Percentiles rank a stretch among this genome's conserved stretches.
Conservation (phyloP, 306 rosid genomes). For the Rosa persica region DNA sequence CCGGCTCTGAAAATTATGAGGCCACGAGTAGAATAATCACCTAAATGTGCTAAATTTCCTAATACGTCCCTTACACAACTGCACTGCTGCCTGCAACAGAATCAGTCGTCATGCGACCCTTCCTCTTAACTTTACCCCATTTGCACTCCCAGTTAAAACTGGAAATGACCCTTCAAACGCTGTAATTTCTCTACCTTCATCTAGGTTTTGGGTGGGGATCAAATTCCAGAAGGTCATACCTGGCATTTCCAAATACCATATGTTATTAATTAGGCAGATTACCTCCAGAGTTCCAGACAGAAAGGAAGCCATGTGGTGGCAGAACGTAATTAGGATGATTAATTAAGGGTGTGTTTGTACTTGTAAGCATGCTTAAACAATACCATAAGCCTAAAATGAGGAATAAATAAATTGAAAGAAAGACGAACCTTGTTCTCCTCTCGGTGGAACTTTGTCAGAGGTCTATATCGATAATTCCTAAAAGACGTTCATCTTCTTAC, state of each 20-base stretch:
- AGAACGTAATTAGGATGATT: background rate
- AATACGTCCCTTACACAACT: background rate
- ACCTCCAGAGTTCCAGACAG: background rate
- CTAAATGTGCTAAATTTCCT: background rate
- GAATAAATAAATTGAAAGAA: background rate
- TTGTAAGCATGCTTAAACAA: slow-evolving; percentile 4
- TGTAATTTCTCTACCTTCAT: background rate
- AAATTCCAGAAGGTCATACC: background rate
- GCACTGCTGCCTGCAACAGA: slow-evolving; percentile 12
- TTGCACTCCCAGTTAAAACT: background rate
- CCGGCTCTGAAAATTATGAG: slow-evolving; percentile 25
- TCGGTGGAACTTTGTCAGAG: slow-evolving; percentile 8
- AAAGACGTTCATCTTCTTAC: background rate
- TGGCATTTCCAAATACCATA: background rate
- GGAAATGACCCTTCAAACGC: background rate
- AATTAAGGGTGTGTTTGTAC: background rate
- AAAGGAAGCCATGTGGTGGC: background rate
- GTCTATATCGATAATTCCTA: background rate
- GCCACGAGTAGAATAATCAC: slow-evolving; percentile 14
- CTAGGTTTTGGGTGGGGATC: background rate
- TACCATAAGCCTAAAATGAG: slow-evolving; percentile 8
- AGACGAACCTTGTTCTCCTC: slow-evolving; percentile 5
- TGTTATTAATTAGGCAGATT: background rate
- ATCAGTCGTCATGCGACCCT: background rate
- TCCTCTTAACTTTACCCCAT: background rate